Base-by-base conservation (phyloP, 2,329 filamentous ascomycete species). In the Aspergillus fructus region DNA sequence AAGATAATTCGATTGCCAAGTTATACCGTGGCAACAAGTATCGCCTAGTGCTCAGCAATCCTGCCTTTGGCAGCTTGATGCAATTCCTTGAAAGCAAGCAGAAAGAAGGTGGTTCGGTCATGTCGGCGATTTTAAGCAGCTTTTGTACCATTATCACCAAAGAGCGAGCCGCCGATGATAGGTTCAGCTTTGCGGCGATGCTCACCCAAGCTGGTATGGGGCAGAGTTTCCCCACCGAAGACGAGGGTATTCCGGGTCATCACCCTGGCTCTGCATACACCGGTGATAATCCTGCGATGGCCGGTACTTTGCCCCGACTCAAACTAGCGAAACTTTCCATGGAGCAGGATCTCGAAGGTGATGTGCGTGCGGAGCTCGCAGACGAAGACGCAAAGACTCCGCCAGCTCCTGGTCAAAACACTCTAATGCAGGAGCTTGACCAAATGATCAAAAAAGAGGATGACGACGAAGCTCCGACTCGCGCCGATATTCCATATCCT, bases 21-120 rank as follows among this genome's bases (percentile, higher is more conserved):
- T 79, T 94, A 3, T 99, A 97, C 73, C 84, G 85, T 41, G 85
- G 87, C 55, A 93, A 93, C 79, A 94, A 91, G 72, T 99, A 97
- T 71, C 86, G 91, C 12, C 82, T 99, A 37, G 91, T 91, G 0
- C 79, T 99, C n/a, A 97, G 93, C 66, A 88, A 89, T 56, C 89
- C 93, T 65, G 88, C 92, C 0, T 92, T 90, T 57, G 88, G 87
- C 56, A 90, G 90, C 59, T 83, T 97, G 8, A 89, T 96, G 68
- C 89, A 92, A 65, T 96, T 93, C 66, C 80, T 99, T 0, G 93
- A 97, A 72, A 86, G 87, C n/a, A 93, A 96, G 62, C 84, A 88
- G 13, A 89, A 90, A 50, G 85, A 89, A 52, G 92, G 92, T 11
- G 93, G 92, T 15, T 84, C 85, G 6, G 85, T 93, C 13, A 85